A percentile compares a stretch with the other conserved stretches of the same genome.
phyloP scores from a whole-genome alignment of 2,329 filamentous ascomycete genomes.

The Trichoderma citrinoviride region DNA sequence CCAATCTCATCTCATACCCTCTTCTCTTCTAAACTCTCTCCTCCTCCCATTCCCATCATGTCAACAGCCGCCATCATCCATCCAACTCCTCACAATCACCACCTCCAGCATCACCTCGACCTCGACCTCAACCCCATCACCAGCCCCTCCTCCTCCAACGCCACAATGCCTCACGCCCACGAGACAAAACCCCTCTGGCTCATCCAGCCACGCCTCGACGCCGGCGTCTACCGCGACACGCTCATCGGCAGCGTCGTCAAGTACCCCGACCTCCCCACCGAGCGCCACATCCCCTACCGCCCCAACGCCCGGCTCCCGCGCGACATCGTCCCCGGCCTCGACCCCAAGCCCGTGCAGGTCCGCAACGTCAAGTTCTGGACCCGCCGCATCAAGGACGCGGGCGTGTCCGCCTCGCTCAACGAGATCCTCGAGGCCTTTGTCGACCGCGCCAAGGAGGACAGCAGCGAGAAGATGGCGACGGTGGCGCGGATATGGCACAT shows the following conservation, averaged over 20 bases:
- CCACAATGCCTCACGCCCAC: conserved; percentile 20
- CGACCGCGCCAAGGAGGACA: conserved; percentile 27
- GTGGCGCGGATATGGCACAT: conserved; percentile 34
- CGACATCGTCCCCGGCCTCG: conserved; percentile 29
- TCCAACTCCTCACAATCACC: background rate
- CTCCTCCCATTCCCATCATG: background rate
- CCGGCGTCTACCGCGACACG: conserved; percentile 31
- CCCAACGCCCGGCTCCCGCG: conserved; percentile 23
- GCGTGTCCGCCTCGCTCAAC: conserved; percentile 28
- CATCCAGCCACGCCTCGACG: conserved; percentile 31
- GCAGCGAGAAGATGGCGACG: conserved; percentile 27
- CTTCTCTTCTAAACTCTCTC: background rate
- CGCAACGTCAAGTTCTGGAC: conserved; percentile 32
- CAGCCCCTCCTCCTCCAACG: background rate
- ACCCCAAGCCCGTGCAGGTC: conserved; percentile 31
- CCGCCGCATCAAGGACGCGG: conserved; percentile 29
- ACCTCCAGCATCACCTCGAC: background rate
- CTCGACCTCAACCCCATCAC: background rate
- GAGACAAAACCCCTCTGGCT: conserved; percentile 32
- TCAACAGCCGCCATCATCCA: background rate
- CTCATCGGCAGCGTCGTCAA: conserved; percentile 34
- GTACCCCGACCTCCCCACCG: conserved; percentile 30
- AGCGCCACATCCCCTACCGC: conserved; percentile 30
- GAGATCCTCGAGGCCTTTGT: conserved; percentile 31
- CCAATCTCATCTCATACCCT: background rate